phyloP scores from a whole-genome alignment of 768 basidiomycete species.

The Filobasidium wieringae region DNA sequence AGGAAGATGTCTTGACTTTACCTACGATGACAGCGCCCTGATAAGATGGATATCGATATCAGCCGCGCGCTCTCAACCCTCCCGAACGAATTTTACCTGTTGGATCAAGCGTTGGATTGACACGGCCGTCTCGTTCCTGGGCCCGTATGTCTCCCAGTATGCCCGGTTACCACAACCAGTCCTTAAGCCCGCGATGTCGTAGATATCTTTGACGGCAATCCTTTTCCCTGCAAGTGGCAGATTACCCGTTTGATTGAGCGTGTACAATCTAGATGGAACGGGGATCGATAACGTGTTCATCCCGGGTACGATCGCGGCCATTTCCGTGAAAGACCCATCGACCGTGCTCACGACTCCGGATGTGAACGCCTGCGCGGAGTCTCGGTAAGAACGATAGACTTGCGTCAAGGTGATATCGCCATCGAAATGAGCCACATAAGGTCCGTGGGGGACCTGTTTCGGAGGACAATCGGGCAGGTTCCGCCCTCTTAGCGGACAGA shows the following conservation, averaged over 20 bases:
- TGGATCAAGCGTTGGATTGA: constrained; percentile 45
- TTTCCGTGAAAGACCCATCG: constrained; percentile 15
- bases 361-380: constrained; percentile 25
- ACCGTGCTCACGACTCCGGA: constrained; percentile 14
- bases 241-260: constrained; percentile 16
- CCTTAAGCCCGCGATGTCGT: constrained; percentile 39
- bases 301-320: constrained; percentile 12
- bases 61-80: no score
- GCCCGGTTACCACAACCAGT: constrained; percentile 42
- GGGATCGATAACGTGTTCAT: constrained; percentile 40
- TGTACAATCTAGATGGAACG: constrained; percentile 46
- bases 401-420: constrained; percentile 17
- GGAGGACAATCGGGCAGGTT: no score
- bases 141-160: constrained; percentile 37
- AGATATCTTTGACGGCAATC: constrained; percentile 47
- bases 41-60: no score
- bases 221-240: constrained; percentile 44
- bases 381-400: constrained; percentile 25
- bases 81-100: constrained; percentile 21
- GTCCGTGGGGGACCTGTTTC: constrained; percentile 25
- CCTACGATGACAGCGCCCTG: constrained; percentile 47
- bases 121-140: constrained; percentile 40
- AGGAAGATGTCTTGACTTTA: constrained; percentile 44
- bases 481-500: no score
- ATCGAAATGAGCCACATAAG: constrained; percentile 19